Conservation (phyloP, 306 rosid species). For the Quercus cerris region DNA sequence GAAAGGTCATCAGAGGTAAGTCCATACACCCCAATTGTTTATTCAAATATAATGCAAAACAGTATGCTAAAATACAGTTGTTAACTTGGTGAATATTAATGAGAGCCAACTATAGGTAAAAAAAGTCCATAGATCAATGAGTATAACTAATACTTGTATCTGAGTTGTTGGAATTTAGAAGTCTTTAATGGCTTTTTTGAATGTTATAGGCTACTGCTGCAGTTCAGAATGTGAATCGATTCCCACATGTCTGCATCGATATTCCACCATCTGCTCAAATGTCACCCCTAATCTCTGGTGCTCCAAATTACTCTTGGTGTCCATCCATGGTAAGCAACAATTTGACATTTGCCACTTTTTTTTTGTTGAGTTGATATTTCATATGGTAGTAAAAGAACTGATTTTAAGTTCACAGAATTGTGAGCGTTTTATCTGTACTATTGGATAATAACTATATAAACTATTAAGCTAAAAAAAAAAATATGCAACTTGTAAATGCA, state of each 20-base stretch:
- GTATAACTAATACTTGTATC: not conserved
- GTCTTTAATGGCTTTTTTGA: not conserved
- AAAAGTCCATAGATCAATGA: not conserved
- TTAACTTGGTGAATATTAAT: no score
- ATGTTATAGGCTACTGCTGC: not conserved
- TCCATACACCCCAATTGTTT: not conserved
- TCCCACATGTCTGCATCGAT: conserved; percentile 32
- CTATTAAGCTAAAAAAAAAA: no score
- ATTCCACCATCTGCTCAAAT: no score
- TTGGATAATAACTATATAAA: no score
- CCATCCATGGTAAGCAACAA: conserved; percentile 21
- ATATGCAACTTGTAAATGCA: no score
- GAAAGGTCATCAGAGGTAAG: conserved; percentile 1
- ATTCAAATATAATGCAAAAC: no score
- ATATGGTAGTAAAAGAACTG: no score
- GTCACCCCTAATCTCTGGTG: not conserved
- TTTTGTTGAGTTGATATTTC: no score
- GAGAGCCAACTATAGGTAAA: conserved; percentile 8
- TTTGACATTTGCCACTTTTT: not conserved
- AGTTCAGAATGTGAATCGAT: conserved; percentile 26
- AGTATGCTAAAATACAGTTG: no score
- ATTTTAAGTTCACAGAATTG: no score
- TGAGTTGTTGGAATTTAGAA: not conserved
- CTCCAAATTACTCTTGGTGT: conserved; percentile 6
- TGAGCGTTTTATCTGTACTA: no score